Conservation (phyloP, 1,284 basidiomycete species). For the Abortiporus biennis region DNA sequence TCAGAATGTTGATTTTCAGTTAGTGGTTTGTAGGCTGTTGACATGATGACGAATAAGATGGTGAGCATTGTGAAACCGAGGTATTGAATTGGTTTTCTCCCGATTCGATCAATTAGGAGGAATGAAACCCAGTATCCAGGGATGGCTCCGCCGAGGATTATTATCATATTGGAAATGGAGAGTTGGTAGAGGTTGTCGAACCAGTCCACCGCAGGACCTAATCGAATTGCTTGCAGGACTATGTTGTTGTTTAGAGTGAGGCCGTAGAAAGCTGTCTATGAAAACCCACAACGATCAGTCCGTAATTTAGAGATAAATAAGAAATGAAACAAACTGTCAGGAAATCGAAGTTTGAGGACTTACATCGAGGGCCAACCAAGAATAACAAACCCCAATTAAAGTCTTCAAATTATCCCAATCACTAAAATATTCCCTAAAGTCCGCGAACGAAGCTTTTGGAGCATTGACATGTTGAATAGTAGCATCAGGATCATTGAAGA, state of each 20-base stretch:
- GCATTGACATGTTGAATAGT: constrained; percentile 54
- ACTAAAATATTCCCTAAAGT: constrained; percentile 59
- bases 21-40: not conserved
- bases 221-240: constrained; percentile 51
- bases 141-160: constrained; percentile 22
- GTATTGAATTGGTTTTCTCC: constrained; percentile 23
- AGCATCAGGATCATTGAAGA: constrained; percentile 49
- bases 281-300: not conserved
- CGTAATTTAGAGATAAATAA: constrained; percentile 20
- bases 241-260: constrained; percentile 73
- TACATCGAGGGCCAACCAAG: constrained; percentile 64
- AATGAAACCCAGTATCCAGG: constrained; percentile 24
- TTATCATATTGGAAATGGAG: constrained; percentile 23
- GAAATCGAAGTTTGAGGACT: constrained; percentile 17
- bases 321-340: not conserved
- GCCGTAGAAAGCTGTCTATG: constrained; percentile 77
- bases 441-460: constrained; percentile 56
- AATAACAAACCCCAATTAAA: constrained; percentile 43
- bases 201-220: constrained; percentile 18
- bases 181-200: constrained; percentile 19
- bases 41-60: constrained; percentile 31
- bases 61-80: constrained; percentile 51
- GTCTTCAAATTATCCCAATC: constrained; percentile 59
- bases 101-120: constrained; percentile 22
- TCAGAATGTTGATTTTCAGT: constrained; percentile 36